phyloP scores from a whole-genome alignment of 768 basidiomycete species.

The Lactarius psammicola region DNA sequence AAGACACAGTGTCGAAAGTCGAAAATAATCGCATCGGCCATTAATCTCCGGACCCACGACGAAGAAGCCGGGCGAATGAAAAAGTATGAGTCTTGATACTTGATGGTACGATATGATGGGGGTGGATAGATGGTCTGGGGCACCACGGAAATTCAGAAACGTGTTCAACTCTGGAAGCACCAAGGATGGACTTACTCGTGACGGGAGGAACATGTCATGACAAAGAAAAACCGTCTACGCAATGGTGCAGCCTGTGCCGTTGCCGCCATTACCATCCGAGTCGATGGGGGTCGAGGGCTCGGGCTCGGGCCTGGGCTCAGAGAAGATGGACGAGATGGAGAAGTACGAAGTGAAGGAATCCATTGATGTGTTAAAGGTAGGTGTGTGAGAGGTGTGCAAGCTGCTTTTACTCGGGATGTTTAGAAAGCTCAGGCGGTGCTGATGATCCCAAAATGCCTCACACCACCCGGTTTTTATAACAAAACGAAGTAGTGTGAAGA shows the following conservation, averaged over 20 bases:
- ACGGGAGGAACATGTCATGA: not conserved
- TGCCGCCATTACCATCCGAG: not conserved
- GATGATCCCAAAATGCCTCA: no score
- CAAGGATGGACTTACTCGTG: not conserved
- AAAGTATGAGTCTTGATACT: not conserved
- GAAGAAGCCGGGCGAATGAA: not conserved
- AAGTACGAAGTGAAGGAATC: conserved; percentile 15
- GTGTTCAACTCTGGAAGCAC: not conserved
- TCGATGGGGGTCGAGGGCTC: conserved; percentile 3
- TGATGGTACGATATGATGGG: not conserved
- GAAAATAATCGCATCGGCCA: not conserved
- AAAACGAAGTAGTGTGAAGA: not conserved
- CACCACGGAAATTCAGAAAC: not conserved
- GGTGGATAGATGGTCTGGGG: not conserved
- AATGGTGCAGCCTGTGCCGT: not conserved
- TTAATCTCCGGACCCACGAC: not conserved
- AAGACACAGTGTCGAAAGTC: not conserved
- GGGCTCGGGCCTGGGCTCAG: not conserved
- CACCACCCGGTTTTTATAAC: not conserved
- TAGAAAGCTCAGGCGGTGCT: not conserved
- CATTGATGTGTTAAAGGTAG: conserved; percentile 1
- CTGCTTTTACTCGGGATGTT: not conserved
- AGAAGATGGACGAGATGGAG: not conserved
- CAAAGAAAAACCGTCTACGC: not conserved
- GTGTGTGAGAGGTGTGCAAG: no score